A percentile compares a stretch with the other conserved stretches of the same genome.
These are phyloP conservation scores for Zymoseptoria passerinii DNA, from an alignment of 2,329 filamentous ascomycete genomes.

Conservation along the genomic window DNA sequence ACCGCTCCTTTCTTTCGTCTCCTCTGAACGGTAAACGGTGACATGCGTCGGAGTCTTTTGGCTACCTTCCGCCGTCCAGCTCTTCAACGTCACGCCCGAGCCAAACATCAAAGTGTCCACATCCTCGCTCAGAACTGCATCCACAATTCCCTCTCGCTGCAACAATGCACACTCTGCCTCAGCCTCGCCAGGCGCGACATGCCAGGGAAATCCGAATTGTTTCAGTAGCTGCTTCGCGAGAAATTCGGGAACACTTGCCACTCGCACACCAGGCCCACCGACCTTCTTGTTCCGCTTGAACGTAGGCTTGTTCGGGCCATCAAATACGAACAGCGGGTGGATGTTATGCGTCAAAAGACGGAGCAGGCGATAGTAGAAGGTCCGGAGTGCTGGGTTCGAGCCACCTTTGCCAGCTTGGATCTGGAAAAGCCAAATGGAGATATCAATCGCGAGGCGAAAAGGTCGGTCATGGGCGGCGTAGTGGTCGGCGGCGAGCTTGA, in stretches of 20 bases:
- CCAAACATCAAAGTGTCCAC: conserved; percentile 55
- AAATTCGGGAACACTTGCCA: conserved; percentile 60
- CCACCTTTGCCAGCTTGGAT: conserved; percentile 77
- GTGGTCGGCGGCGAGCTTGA: conserved; percentile 71
- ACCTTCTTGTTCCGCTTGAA: conserved; percentile 80
- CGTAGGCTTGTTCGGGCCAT: conserved; percentile 73
- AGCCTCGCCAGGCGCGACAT: conserved; percentile 87
- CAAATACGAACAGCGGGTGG: conserved; percentile 82
- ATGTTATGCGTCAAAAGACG: conserved; percentile 69
- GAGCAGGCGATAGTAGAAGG: conserved; percentile 83
- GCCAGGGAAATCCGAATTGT: conserved; percentile 73
- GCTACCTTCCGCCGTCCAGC: conserved; percentile 68
- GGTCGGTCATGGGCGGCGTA: conserved; percentile 63
- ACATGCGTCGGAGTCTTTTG: conserved; percentile 74
- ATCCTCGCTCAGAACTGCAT: conserved; percentile 92
- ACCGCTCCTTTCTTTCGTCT: conserved; percentile 48
- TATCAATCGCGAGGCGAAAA: conserved; percentile 81
- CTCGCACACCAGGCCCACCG: conserved; percentile 49
- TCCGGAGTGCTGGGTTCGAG: conserved; percentile 80
- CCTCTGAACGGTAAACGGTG: conserved; percentile 62
- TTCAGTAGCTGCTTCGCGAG: conserved; percentile 77
- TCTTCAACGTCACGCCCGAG: conserved; percentile 30
- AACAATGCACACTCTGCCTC: conserved; percentile 91
- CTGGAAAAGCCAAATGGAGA: conserved; percentile 97
- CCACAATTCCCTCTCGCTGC: conserved; percentile 73